These are phyloP conservation scores for Pterulicium gracile DNA, from an alignment of 1,284 basidiomycete genomes.

Conservation along the genomic window DNA sequence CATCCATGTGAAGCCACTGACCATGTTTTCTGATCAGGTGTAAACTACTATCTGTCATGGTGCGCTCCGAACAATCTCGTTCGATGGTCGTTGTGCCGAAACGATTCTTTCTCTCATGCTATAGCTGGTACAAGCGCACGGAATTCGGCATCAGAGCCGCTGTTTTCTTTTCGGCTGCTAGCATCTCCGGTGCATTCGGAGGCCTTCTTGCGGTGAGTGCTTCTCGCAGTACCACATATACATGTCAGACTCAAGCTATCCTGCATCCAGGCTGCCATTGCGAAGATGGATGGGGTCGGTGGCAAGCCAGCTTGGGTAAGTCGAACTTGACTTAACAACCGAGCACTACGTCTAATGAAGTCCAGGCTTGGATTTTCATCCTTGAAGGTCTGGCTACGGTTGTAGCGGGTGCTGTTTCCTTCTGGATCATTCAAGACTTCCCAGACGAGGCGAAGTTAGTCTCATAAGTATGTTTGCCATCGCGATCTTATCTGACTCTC, in stretches of 20 bases:
- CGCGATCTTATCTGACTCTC: not conserved
- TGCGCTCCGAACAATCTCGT: conserved; percentile 17
- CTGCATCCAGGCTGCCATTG: conserved; percentile 43
- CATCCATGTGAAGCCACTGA: not conserved
- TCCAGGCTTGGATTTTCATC: conserved; percentile 66
- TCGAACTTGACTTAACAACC: not conserved
- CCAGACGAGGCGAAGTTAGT: conserved; percentile 56
- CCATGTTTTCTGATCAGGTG: conserved; percentile 25
- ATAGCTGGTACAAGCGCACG: conserved; percentile 57
- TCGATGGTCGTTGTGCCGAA: not conserved
- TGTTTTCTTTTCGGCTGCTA: conserved; percentile 67
- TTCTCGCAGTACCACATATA: not conserved
- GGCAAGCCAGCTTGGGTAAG: conserved; percentile 40
- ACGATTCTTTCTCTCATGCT: conserved; percentile 1
- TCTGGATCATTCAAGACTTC: conserved; percentile 75
- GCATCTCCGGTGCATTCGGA: conserved; percentile 62
- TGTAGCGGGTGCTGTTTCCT: conserved; percentile 51
- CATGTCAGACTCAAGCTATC: not conserved
- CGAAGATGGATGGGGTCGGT: conserved; percentile 57
- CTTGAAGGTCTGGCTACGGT: conserved; percentile 58
- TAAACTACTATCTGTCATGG: conserved; percentile 63
- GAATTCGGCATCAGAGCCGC: conserved; percentile 60
- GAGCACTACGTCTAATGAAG: not conserved
- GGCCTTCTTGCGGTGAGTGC: conserved; percentile 49
- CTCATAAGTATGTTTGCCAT: not conserved